Percentiles rank a stretch among this genome's conserved stretches.
Conservation (phyloP, 1,284 basidiomycete genomes). For the Mycena sp. region DNA sequence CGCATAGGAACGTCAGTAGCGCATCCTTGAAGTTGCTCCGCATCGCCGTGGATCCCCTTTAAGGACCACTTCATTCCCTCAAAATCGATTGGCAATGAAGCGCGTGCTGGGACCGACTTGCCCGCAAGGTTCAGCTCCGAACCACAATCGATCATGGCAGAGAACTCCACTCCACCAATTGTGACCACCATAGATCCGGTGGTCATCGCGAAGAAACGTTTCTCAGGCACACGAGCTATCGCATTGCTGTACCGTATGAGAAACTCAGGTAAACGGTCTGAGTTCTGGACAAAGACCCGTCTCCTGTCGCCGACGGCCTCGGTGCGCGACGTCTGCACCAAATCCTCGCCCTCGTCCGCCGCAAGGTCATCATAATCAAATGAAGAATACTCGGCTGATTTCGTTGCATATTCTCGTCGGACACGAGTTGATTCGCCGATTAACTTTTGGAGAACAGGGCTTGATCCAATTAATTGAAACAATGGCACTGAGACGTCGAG, state of each 20-base stretch:
- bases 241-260: slow-evolving; percentile 4
- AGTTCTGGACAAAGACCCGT: not conserved
- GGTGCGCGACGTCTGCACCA: not conserved
- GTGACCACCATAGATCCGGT: slow-evolving; percentile 2
- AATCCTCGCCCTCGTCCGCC: not conserved
- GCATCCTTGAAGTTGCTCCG: slow-evolving; percentile 13
- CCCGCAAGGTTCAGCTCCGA: slow-evolving; percentile 37
- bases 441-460: not conserved
- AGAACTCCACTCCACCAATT: not conserved
- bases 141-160: slow-evolving; percentile 33
- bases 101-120: not conserved
- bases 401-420: not conserved
- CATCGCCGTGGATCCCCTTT: slow-evolving; percentile 37
- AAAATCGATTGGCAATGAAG: slow-evolving; percentile 31
- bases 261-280: not conserved
- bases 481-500: not conserved
- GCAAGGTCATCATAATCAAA: not conserved
- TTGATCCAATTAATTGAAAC: not conserved
- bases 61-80: slow-evolving; percentile 40
- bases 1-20: slow-evolving; percentile 13
- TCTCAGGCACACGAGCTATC: slow-evolving; percentile 1
- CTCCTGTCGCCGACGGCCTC: not conserved
- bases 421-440: not conserved
- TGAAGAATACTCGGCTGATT: slow-evolving; percentile 12
- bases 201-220: slow-evolving; percentile 7